Base-by-base conservation (phyloP, 805 yeast genomes). In the Kluyveromyces siamensis region DNA sequence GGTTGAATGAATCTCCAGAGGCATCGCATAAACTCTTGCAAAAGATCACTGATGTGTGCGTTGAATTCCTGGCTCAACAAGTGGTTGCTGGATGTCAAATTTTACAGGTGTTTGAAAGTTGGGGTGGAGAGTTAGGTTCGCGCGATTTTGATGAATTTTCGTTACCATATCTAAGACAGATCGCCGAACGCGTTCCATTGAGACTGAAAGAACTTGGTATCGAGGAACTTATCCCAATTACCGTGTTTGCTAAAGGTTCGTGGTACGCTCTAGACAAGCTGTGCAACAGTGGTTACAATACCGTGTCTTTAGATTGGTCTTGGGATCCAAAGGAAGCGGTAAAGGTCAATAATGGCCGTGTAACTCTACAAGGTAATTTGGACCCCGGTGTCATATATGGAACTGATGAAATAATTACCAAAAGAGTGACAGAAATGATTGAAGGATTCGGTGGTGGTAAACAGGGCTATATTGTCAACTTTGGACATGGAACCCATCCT, bases 401-500 rank as follows among this genome's bases (percentile, higher is more conserved):
- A 14, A 75, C 93, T 3, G 79, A 83, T 48, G 96, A 86, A 65
- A 73, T 76, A 35, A 93, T 93, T 57, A 72, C 91, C 18, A 66
- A 73, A 52, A 89, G 89, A 69, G 96, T 87, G 16, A 86, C 86
- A 69, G 75, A 75, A 54, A 93, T 93, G 99, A 84, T 93, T 52
- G 65, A 73, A 50, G 95, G 90, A 7, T 93, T 93, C 63, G 93
- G 93, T n/a, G 95, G 95, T 41, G 96, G 96, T 19, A 88, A 88
- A 67, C 80, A 86, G 61, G 77, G 84, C 60, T 93, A 93, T 70
- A 91, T 93, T 56, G 83, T 91, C 58, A 93, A 93, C 72, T 86
- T 93, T 62, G 99, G 99, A 43, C 99, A 93, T 60, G 99, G 99
- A 16, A 93, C 99, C 19, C 97, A 89, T 65, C 99, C 99, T 19